These are phyloP conservation scores for Magnolia officinalis DNA, from an alignment of 164 flowering plant species.

Conservation along the genomic window DNA sequence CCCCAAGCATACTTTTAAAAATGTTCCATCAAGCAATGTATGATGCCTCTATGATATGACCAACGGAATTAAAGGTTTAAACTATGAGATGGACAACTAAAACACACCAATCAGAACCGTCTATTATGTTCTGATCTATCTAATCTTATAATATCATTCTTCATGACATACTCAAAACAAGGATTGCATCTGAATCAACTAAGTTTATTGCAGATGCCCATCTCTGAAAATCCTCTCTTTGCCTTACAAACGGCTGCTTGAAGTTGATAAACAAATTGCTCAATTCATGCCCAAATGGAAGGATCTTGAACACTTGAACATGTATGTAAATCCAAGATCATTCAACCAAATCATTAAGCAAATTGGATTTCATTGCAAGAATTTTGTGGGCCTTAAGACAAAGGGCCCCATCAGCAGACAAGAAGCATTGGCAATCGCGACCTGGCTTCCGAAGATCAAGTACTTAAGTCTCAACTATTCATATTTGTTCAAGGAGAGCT, in stretches of 20 bases:
- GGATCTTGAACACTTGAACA: neutral
- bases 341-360: neutral
- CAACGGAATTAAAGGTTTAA: no score
- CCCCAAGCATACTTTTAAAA: no score
- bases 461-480: slow-evolving; percentile 1
- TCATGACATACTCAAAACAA: no score
- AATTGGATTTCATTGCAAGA: slow-evolving; percentile 8
- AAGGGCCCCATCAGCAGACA: neutral
- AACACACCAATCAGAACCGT: no score
- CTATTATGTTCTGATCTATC: no score
- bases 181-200: no score
- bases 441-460: slow-evolving; percentile 3
- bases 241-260: neutral
- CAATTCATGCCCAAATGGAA: slow-evolving; percentile 1
- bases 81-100: no score
- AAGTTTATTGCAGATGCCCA: neutral
- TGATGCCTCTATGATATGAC: no score
- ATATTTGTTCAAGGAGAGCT: slow-evolving; percentile 1
- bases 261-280: neutral
- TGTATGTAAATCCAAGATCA: neutral
- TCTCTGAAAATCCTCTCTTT: neutral
- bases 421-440: slow-evolving; percentile 5
- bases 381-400: slow-evolving; percentile 3
- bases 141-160: no score
- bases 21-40: no score